Conservation (phyloP, 1,284 basidiomycete species). For the Boletellus deceptivus region DNA sequence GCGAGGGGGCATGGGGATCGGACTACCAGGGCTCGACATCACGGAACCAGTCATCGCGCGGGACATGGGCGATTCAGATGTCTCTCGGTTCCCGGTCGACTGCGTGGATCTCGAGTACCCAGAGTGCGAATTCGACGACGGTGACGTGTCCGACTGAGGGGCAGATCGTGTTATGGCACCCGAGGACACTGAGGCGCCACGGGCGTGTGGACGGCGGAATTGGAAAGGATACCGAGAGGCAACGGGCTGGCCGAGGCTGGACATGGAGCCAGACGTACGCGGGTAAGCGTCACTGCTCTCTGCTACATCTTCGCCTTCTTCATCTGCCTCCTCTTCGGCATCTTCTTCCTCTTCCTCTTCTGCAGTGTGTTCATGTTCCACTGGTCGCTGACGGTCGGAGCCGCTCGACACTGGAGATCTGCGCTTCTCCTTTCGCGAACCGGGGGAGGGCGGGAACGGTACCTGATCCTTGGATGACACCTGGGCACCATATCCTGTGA, state of each 20-base stretch:
- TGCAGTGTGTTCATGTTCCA: conserved; percentile 23
- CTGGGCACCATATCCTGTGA: conserved; percentile 53
- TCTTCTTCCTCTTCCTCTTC: conserved; percentile 37
- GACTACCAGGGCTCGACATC: conserved; percentile 37
- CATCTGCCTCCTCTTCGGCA: conserved; percentile 42
- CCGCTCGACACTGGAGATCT: conserved; percentile 24
- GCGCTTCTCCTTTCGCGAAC: conserved; percentile 37
- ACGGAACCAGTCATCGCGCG: conserved; percentile 30
- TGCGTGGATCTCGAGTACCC: conserved; percentile 45
- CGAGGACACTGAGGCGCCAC: conserved; percentile 46
- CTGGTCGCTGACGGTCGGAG: conserved; percentile 19
- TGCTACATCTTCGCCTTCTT: conserved; percentile 38
- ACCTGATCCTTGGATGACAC: conserved; percentile 58
- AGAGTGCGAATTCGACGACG: conserved; percentile 43
- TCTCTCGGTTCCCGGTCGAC: conserved; percentile 57
- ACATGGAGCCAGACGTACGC: conserved; percentile 72
- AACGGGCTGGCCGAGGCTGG: conserved; percentile 74
- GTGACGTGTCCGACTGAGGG: conserved; percentile 35
- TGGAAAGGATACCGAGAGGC: conserved; percentile 68
- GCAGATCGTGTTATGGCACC: conserved; percentile 32
- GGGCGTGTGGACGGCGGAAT: conserved; percentile 50
- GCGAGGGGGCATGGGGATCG: conserved; percentile 70
- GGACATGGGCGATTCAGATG: conserved; percentile 47
- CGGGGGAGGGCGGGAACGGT: conserved; percentile 68
- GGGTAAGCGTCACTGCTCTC: conserved; percentile 46